Percentiles rank a stretch among this genome's conserved stretches.
phyloP scores from a whole-genome alignment of 2,329 filamentous ascomycete genomes.

The Monosporascus sp. region DNA sequence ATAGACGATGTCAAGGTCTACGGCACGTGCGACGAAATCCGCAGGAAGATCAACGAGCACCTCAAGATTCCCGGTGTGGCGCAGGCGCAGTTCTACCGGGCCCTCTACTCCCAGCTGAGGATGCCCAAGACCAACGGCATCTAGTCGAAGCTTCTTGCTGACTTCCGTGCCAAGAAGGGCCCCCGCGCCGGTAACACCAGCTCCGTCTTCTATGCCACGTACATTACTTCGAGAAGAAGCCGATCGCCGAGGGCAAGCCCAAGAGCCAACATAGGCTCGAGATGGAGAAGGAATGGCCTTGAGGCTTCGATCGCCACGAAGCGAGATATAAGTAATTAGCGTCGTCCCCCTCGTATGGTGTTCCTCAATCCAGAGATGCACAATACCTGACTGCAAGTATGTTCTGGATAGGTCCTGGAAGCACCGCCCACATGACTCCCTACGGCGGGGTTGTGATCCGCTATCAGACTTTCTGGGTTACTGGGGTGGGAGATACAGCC shows the following conservation, averaged over 20 bases:
- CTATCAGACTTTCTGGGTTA: too few species aligned
- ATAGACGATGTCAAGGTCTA: conserved; percentile 41
- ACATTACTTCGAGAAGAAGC: conserved; percentile 8
- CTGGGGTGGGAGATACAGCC: too few species aligned
- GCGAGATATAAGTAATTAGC: too few species aligned
- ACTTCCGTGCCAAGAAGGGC: conserved; percentile 47
- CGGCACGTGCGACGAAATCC: conserved; percentile 54
- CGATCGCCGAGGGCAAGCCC: conserved; percentile 3
- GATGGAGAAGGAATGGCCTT: conserved; percentile 2
- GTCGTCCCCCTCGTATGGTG: too few species aligned
- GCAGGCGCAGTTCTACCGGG: conserved; percentile 43
- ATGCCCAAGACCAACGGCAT: conserved; percentile 27
- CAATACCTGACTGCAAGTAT: too few species aligned
- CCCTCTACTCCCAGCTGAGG: conserved; percentile 32
- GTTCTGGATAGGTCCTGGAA: too few species aligned
- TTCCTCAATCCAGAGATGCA: too few species aligned
- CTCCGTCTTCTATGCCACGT: conserved; percentile 44
- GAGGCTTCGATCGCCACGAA: neutral
- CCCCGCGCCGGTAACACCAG: conserved; percentile 39
- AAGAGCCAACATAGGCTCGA: conserved; percentile 5
- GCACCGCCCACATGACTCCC: too few species aligned
- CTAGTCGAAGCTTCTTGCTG: conserved; percentile 37
- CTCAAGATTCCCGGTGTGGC: conserved; percentile 42
- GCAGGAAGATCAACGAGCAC: conserved; percentile 49
- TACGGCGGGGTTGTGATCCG: too few species aligned